Evolutionary conservation across 176 grass and related monocot genomes (phyloP), one percentile per base, ranked within the genome.

Genomic region (Oryza meridionalis): DNA sequence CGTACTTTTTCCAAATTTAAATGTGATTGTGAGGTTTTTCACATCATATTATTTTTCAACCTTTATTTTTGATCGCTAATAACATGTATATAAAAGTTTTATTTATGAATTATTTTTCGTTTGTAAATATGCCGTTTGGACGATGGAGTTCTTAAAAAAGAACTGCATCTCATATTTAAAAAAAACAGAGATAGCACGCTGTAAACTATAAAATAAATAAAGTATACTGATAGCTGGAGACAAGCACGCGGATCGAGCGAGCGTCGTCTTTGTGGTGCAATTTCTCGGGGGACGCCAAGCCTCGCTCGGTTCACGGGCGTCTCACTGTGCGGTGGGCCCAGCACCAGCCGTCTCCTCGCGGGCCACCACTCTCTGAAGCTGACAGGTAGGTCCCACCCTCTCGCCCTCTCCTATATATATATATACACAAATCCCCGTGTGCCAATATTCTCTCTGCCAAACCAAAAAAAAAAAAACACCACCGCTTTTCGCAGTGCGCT

Each of bases 401-500:
- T 6, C 6, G 19, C 19, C 29, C 29, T 31, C 29, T 5, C 53
- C 26, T 0, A 11, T 75, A 55, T 76, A 12, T 6, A 37, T 7
- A 31, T 31, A 27, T 27, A 27, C n/a, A 10, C 11, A 5, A 58
- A n/a, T 8, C n/a, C 0, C 7, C 67, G 37, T 44, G 47, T 67
- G 65, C 65, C 65, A 26, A 88, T 75, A 70, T 75, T 77, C 50
- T n/a, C 16, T 4, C 63, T 12, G 77, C 26, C 76, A 17, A 51
- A 37, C 35, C 0, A 6, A 37, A 35, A 73, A 73, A 8, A 35
- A 35, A 35, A 35, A 4, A 33, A 33, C 33, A n/a, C 7, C 11
- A 67, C 42, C 69, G 22, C 86, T 65, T 76, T 67, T 53, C 6
- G 19, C 77, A 47, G 29, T 46, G 64, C 84, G 13, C 83, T 31